phyloP scores from a whole-genome alignment of 2,329 filamentous ascomycete species.

The Clarireedia monteithiana region DNA sequence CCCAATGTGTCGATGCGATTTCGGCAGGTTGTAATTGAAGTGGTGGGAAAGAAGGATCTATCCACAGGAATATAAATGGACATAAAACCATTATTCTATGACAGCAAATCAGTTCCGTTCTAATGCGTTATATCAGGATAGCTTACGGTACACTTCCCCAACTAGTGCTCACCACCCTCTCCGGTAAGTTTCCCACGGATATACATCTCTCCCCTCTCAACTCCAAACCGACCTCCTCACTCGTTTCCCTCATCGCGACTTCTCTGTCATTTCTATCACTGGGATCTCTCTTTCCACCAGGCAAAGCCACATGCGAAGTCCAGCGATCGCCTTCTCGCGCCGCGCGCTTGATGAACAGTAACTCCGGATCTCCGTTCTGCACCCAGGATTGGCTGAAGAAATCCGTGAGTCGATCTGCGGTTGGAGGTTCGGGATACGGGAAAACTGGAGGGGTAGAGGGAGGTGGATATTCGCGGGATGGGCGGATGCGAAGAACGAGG shows the following conservation, averaged over 20 bases:
- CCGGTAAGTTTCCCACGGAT: conserved; percentile 53
- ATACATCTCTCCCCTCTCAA: conserved; percentile 40
- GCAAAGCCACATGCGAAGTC: conserved; percentile 62
- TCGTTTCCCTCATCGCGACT: conserved; percentile 55
- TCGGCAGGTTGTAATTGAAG: conserved; percentile 60
- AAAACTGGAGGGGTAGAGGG: conserved; percentile 17
- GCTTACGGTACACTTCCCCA: conserved; percentile 57
- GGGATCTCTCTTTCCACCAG: conserved; percentile 59
- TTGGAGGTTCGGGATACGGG: conserved; percentile 12
- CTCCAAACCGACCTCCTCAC: conserved; percentile 60
- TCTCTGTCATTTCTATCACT: conserved; percentile 55
- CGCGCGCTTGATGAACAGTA: conserved; percentile 65
- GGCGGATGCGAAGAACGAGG: conserved; percentile 54
- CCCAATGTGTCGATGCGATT: conserved; percentile 63
- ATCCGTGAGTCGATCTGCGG: conserved; percentile 30
- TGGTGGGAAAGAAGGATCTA: conserved; percentile 44
- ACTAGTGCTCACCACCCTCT: conserved; percentile 56
- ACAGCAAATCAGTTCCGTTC: background rate
- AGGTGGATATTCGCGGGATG: conserved; percentile 47
- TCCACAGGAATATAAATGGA: conserved; percentile 59
- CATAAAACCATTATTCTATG: conserved; percentile 59
- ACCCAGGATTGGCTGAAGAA: conserved; percentile 62
- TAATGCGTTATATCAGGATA: background rate
- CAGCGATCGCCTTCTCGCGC: conserved; percentile 58
- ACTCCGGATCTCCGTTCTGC: conserved; percentile 55